phyloP scores from a whole-genome alignment of 345 rosid species.

The Citrus trifoliata region DNA sequence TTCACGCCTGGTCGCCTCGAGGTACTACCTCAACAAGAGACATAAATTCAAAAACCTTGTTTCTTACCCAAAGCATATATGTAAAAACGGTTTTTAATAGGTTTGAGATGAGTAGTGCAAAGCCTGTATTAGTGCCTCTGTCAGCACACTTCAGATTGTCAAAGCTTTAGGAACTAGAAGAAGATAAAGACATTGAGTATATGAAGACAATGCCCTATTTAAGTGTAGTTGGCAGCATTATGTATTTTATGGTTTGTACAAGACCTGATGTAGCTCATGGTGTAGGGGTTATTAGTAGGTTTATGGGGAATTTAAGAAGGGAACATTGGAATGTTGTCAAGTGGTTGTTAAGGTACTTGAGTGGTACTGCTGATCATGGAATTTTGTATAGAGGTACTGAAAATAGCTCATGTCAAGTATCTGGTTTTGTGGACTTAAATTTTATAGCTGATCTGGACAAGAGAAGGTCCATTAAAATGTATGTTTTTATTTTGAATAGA shows the following conservation, averaged over 20 bases:
- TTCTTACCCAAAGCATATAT: rapidly evolving
- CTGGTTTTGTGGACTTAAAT: neutral
- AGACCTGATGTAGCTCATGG: neutral
- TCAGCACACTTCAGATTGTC: neutral
- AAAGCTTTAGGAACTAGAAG: neutral
- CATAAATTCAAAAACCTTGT: too few species aligned
- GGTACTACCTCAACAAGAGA: too few species aligned
- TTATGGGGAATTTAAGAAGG: neutral
- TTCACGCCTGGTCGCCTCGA: too few species aligned
- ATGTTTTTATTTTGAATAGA: too few species aligned
- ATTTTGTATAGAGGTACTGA: rapidly evolving
- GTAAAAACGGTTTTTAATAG: neutral
- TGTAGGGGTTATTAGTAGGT: neutral
- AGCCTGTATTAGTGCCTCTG: neutral
- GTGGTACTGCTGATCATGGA: neutral
- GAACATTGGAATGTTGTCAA: neutral
- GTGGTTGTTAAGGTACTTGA: neutral
- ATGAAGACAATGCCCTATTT: neutral
- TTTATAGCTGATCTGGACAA: neutral
- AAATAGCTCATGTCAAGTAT: rapidly evolving
- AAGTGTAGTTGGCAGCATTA: neutral
- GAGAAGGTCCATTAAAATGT: neutral
- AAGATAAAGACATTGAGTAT: neutral
- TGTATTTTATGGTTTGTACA: neutral
- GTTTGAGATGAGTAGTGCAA: neutral